Evolutionary conservation across 768 basidiomycete species (phyloP).

Genomic region (Coprinopsis marcescibilis): DNA sequence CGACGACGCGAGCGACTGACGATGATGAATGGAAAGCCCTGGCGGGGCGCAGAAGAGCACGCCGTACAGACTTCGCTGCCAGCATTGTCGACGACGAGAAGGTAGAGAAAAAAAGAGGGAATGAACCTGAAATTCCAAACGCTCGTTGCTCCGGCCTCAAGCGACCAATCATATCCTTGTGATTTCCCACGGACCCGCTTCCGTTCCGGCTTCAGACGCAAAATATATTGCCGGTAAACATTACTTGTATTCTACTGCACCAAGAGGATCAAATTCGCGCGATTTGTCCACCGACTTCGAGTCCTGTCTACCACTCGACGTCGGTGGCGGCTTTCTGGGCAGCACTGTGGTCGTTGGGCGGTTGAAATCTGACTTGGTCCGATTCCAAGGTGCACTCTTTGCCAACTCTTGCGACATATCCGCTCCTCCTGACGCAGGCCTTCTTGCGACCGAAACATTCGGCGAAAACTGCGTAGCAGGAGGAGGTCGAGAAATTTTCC

Average conservation of each 20-base stretch:
- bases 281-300: conserved; percentile 23
- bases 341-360: conserved; percentile 31
- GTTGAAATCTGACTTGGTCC: conserved; percentile 46
- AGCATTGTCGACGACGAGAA: conserved; percentile 47
- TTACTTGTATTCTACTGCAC: conserved; percentile 21
- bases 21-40: conserved; percentile 67
- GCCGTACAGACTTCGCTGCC: conserved; percentile 56
- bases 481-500: conserved; percentile 4
- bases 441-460: conserved; percentile 10
- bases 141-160: conserved; percentile 20
- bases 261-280: conserved; percentile 32
- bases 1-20: conserved; percentile 53
- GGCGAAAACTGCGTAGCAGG: conserved; percentile 13
- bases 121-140: conserved; percentile 13
- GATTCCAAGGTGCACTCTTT: conserved; percentile 47
- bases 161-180: conserved; percentile 36
- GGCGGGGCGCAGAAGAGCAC: conserved; percentile 41
- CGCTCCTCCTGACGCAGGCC: conserved; percentile 9
- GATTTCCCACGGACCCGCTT: conserved; percentile 25
- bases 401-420: too few relatives aligned
- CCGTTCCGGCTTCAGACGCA: conserved; percentile 11
- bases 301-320: conserved; percentile 31
- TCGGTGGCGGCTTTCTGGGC: conserved; percentile 47
- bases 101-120: conserved; percentile 18
- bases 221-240: conserved; percentile 11